Evolutionary conservation across 805 yeast species (phyloP), one percentile per base, ranked within the genome.

Genomic region (Clavispora carvajalis): DNA sequence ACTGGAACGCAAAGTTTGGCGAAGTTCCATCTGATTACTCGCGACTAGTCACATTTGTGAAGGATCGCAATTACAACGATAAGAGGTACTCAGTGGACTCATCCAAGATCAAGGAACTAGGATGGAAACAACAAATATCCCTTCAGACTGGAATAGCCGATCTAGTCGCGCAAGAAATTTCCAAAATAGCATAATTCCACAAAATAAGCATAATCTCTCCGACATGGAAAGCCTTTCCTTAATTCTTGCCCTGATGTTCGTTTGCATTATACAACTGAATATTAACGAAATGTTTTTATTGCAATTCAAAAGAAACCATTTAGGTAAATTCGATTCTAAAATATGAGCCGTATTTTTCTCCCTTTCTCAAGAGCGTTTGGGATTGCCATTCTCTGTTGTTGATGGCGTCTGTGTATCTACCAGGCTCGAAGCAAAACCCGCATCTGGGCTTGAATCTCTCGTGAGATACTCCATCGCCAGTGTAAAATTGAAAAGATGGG

Each of bases 351-450:
- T 78, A 81, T 1, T 55, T 55, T 35, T 77, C 70, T 15, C 78
- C 80, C 44, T 70, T 73, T 34, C 59, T 66, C 48, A 56, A 60
- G 25, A 60, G 43, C 15, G 79, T 85, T 60, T 72, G 74, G 5
- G 53, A 47, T 26, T 55, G 58, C 82, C 82, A 79, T 28, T 67
- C 56, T 10, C 62, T 57, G 28, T 52, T 43, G 53, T 74, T 74
- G 25, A 73, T 62, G 7, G 85, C 83, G 56, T 79, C 69, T 26
- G 77, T 67, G 54, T 64, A 79, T 52, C 86, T 65, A 21, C 76
- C 69, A 24, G 84, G 79, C 58, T 81, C 88, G 26, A 79, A 63
- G 48, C 83, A 79, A 58, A 81, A 73, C 3, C 85, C 86, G 39
- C 72, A 57, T 47, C 72, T 57, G 65, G 71, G 39, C 48, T 57